Conservation (phyloP, 768 basidiomycete genomes). For the Lactifluus pinguis region DNA sequence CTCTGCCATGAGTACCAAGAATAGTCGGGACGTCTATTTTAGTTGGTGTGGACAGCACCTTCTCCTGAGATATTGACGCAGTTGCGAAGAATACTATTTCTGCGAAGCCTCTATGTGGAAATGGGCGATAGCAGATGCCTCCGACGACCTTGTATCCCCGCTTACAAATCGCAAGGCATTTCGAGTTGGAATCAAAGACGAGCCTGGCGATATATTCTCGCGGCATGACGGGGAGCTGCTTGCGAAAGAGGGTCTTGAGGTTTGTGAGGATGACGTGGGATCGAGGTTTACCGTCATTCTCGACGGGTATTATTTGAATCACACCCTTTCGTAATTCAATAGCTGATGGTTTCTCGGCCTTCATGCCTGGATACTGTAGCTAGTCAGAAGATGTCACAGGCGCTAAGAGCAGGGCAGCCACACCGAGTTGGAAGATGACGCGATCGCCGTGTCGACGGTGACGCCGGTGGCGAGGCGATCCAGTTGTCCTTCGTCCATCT, state of each 20-base stretch:
- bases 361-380: slow-evolving; percentile 38
- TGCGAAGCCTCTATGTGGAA: slow-evolving; percentile 88
- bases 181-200: slow-evolving; percentile 90
- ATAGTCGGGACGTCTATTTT: neutral
- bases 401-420: slow-evolving; percentile 20
- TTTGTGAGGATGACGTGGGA: slow-evolving; percentile 84
- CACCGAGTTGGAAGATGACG: slow-evolving; percentile 38
- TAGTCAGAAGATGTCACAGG: neutral
- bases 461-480: slow-evolving; percentile 73
- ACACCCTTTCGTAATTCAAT: slow-evolving; percentile 74
- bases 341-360: slow-evolving; percentile 68
- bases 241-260: slow-evolving; percentile 95
- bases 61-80: slow-evolving; percentile 92
- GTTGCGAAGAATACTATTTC: slow-evolving; percentile 99
- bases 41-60: slow-evolving; percentile 42
- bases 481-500: slow-evolving; percentile 70
- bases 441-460: slow-evolving; percentile 55
- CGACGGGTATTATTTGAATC: slow-evolving; percentile 76
- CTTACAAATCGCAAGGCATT: slow-evolving; percentile 89
- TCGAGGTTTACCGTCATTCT: slow-evolving; percentile 68
- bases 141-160: slow-evolving; percentile 93
- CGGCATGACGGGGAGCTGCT: slow-evolving; percentile 98
- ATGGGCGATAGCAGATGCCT: slow-evolving; percentile 95
- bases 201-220: slow-evolving; percentile 95
- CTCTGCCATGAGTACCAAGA: neutral